Conservation (phyloP, 257 asterid genomes). For the Solanum neorickii region DNA sequence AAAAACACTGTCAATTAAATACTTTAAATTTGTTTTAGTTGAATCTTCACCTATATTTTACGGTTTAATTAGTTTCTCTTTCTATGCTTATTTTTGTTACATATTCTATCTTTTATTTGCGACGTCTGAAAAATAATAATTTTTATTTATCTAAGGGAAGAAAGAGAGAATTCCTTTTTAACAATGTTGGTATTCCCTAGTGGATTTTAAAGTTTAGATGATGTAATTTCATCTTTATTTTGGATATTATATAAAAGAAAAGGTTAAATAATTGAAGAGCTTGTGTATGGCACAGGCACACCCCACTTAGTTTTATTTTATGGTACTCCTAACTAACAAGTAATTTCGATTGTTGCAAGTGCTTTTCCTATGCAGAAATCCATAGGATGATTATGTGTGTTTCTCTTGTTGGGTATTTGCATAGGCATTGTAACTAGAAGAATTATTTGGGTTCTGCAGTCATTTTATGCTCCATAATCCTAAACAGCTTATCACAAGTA, state of each 20-base stretch:
- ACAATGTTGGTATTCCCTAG: background rate
- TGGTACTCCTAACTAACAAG: background rate
- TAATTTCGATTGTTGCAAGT: background rate
- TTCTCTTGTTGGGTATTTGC: background rate
- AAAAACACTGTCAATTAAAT: no score
- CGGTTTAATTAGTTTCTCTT: background rate
- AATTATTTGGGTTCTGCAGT: no score
- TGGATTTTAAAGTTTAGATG: background rate
- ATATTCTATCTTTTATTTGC: background rate
- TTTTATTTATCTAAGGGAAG: no score
- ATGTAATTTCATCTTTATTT: background rate
- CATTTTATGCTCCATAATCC: no score
- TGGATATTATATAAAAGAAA: background rate
- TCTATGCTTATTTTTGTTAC: background rate
- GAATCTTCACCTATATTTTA: background rate
- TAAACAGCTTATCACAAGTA: no score
- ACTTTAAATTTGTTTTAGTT: background rate
- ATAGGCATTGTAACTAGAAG: background rate
- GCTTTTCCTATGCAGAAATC: no score
- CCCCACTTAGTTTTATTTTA: slow-evolving; percentile 6
- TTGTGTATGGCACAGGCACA: slow-evolving; percentile 36
- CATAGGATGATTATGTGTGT: background rate
- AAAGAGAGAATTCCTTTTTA: background rate
- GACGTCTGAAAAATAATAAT: background rate
- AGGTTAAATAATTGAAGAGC: background rate